Evolutionary conservation across 345 rosid genomes (phyloP).

Genomic region (Eutrema japonicum): DNA sequence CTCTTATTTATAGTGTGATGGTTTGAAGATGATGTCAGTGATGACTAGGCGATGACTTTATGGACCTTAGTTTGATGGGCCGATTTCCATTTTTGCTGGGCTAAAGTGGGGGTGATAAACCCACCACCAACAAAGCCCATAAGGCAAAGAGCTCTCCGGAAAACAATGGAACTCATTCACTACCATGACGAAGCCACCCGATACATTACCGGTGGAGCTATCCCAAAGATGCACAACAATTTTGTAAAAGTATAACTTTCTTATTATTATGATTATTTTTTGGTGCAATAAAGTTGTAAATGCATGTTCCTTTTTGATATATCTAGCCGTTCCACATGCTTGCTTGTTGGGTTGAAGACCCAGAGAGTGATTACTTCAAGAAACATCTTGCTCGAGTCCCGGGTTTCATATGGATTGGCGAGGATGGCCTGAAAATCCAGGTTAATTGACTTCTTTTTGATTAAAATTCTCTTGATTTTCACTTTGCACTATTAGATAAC

Average conservation of each 20-base stretch:
- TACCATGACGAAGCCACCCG: slow-evolving; percentile 52
- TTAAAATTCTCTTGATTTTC: too few relatives aligned
- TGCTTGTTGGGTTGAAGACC: slow-evolving; percentile 71
- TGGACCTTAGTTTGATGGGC: too few relatives aligned
- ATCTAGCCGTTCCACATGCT: slow-evolving; percentile 48
- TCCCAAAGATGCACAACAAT: slow-evolving; percentile 44
- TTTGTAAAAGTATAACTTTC: background rate
- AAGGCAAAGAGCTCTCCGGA: slow-evolving; percentile 47
- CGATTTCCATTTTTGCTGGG: too few relatives aligned
- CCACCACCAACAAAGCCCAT: slow-evolving; percentile 40
- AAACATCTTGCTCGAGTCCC: slow-evolving; percentile 52
- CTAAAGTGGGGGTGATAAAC: too few relatives aligned
- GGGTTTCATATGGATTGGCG: slow-evolving; percentile 51
- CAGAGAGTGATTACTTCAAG: slow-evolving; percentile 48
- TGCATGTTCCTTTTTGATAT: background rate
- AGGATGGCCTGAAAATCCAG: slow-evolving; percentile 61
- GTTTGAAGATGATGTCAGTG: too few relatives aligned
- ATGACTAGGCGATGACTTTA: too few relatives aligned
- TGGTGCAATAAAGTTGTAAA: slow-evolving; percentile 13
- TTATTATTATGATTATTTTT: background rate
- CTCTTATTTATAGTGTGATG: too few relatives aligned
- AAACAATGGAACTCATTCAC: slow-evolving; percentile 52
- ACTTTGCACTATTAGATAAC: background rate
- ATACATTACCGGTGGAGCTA: slow-evolving; percentile 52
- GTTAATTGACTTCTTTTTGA: background rate